Percentiles rank a stretch among this genome's conserved stretches.
These are phyloP conservation scores for Lichenothelia convexa DNA, from an alignment of 495 filamentous ascomycete genomes.

Conservation along the genomic window DNA sequence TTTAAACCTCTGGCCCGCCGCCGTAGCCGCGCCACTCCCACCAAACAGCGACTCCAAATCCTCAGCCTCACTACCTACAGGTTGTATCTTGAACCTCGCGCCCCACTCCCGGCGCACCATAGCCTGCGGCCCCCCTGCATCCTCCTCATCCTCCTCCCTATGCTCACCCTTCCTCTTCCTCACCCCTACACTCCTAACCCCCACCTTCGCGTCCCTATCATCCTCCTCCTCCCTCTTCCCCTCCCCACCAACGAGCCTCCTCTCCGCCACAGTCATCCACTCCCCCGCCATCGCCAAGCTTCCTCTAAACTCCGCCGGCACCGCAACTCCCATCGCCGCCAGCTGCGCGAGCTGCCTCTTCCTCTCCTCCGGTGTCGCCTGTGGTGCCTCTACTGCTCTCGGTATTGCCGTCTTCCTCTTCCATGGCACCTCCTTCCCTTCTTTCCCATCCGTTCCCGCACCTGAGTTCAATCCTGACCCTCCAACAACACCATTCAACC, in stretches of 20 bases:
- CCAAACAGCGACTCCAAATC: constrained; percentile 57
- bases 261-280: constrained; percentile 59
- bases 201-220: constrained; percentile 22
- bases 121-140: constrained; percentile 41
- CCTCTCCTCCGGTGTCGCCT: constrained; percentile 44
- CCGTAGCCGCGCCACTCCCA: neutral
- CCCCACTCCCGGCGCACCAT: constrained; percentile 57
- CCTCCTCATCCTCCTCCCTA: constrained; percentile 41
- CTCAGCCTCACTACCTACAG: constrained; percentile 31
- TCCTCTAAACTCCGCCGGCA: constrained; percentile 60
- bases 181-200: constrained; percentile 29
- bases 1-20: constrained; percentile 18
- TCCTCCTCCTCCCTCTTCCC: constrained; percentile 24
- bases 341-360: constrained; percentile 77
- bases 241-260: constrained; percentile 1
- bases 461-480: constrained; percentile 12
- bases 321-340: constrained; percentile 65
- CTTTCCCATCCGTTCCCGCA: constrained; percentile 5
- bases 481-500: constrained; percentile 61
- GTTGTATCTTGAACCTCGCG: constrained; percentile 45
- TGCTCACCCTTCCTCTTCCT: constrained; percentile 47
- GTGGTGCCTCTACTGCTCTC: constrained; percentile 12
- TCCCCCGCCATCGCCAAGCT: constrained; percentile 82
- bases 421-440: constrained; percentile 6
- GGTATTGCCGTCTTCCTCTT: constrained; percentile 6